Base-by-base conservation (phyloP, 371 early-diverging fungal genomes). In the Umbelopsis sp. region DNA sequence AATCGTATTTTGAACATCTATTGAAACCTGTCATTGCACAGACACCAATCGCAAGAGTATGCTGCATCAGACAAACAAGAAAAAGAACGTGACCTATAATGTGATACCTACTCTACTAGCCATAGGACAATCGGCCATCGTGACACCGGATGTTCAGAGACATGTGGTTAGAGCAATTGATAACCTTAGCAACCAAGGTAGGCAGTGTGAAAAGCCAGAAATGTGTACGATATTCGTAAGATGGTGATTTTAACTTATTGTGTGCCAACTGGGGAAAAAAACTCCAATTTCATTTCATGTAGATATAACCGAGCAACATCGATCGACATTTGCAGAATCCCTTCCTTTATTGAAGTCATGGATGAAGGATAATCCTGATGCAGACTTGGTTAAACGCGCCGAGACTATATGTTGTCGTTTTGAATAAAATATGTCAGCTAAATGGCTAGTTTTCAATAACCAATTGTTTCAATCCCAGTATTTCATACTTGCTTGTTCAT, bases 161-260 rank as follows among this genome's bases (percentile, higher is more conserved):
- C 84, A 84, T 57, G 72, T 81, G 45, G 70, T 81, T 32, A 73
- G 84, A 18, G 84, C 84, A 0, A 68, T 84, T 2, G 84, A 84
- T 65, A 84, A 84, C 45, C 65, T 84, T 10, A 79, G 72, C 25
- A 63, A 75, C 12, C 65, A 75, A 45, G 66, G 82, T 82, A 74
- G 71, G 72, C 4, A 41, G 2, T 41, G 41, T 41, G 29, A 41
- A 41, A 41, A 41, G 2, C 7, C 7, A 5, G 41, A 10, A 2
- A 41, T 41, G 10, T 10, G 12, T 7, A 10, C 7, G 41, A 41
- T 41, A 5, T 10, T 10, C 7, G 12, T 41, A 20, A 1, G 48
- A 48, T 6, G 16, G 48, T 16, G 18, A 3, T 2, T 48, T 6
- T 16, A 48, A 48, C 16, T 20, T 3, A 5, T n/a, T 41, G 2